These are phyloP conservation scores for Phialophora chinensis DNA, from an alignment of 2,329 filamentous ascomycete genomes.

Conservation along the genomic window DNA sequence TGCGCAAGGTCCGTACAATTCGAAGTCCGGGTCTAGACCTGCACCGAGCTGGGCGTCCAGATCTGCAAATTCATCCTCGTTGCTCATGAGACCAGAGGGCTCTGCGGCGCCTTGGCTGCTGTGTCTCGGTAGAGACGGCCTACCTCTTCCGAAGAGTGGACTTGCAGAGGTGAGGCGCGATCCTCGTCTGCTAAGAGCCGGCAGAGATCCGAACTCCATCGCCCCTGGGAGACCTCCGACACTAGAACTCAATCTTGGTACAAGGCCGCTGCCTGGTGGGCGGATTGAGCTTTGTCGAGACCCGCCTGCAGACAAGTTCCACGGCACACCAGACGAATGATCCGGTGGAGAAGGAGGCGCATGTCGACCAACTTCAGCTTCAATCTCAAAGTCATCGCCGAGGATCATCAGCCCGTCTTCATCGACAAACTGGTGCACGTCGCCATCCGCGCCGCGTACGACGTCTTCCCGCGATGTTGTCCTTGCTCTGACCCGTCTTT, in stretches of 20 bases:
- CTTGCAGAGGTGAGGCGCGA: constrained; percentile 64
- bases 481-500: constrained; percentile 47
- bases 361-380: constrained; percentile 68
- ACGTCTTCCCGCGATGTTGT: constrained; percentile 42
- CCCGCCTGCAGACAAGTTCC: constrained; percentile 63
- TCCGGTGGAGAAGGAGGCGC: constrained; percentile 71
- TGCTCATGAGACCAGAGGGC: constrained; percentile 24
- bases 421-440: constrained; percentile 37
- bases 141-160: constrained; percentile 56
- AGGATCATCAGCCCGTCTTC: constrained; percentile 50
- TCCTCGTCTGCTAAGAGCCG: constrained; percentile 49
- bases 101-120: constrained; percentile 27
- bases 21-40: constrained; percentile 45
- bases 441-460: constrained; percentile 41
- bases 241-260: constrained; percentile 46
- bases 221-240: constrained; percentile 42
- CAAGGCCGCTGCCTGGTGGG: constrained; percentile 44
- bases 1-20: constrained; percentile 53
- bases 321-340: constrained; percentile 69
- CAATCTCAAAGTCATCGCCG: constrained; percentile 50
- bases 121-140: constrained; percentile 40
- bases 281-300: constrained; percentile 55
- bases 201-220: constrained; percentile 38
- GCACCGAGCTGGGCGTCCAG: constrained; percentile 45
- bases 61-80: constrained; percentile 41